Evolutionary conservation across 2,329 filamentous ascomycete species (phyloP), one percentile per base, ranked within the genome.

Genomic region (Botrytis pseudocinerea): DNA sequence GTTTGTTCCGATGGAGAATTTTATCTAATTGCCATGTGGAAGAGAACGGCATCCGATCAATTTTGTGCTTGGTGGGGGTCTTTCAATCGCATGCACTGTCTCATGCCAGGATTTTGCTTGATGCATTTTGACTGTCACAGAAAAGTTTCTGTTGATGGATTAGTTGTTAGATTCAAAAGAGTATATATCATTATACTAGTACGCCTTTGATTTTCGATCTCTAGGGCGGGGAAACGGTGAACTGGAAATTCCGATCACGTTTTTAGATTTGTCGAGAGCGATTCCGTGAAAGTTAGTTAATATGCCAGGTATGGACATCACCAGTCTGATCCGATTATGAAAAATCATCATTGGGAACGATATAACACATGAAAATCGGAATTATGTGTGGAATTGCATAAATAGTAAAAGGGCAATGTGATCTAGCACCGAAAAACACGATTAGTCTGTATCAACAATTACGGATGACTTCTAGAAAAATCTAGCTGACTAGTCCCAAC

Each of bases 1-100:
- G 44, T 44, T 42, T 63, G 61, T 63, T 63, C 28, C 20, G 61
- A 63, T 63, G 61, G 61, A 44, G 40, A 42, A 63, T 63, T 42
- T 63, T 44, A n/a, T 18, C n/a, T 18, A 28, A 28, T 28, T 63
- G 60, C 60, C 60, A 62, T 62, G 60, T 40, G 35, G 60, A 62
- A 62, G 25, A 42, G 38, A 62, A 62, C 38, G 38, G 22, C 35
- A 62, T n/a, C 35, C 22, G 35, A n/a, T 25, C 60, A 35, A 25
- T 42, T 25, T n/a, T 42, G 35, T 40, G 22, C n/a, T 54, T 32
- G 6, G 51, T 28, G 60, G 60, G 60, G 10, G 35, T n/a, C 25
- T 8, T n/a, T 62, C 14, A 40, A 42, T 62, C 60, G 60, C 22
- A n/a, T 40, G 60, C 60, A 25, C 22, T 62, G 51, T 57, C 51